These are phyloP conservation scores for Austroboletus eburneus DNA, from an alignment of 768 basidiomycete species.

Conservation along the genomic window DNA sequence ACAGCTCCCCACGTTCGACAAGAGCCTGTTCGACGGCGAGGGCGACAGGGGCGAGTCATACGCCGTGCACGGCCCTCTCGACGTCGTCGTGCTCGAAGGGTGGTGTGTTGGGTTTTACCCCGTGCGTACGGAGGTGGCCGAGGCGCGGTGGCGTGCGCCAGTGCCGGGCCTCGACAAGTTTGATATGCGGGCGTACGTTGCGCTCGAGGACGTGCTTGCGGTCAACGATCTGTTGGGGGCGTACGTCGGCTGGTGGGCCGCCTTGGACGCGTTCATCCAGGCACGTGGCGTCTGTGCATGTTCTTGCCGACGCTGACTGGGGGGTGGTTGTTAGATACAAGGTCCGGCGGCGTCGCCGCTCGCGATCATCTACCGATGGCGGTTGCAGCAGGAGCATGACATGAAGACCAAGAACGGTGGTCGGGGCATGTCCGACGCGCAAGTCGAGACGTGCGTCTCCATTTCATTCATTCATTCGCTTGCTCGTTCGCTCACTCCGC, in stretches of 20 bases:
- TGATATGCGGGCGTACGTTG: slow-evolving; percentile 34
- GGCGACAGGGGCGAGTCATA: slow-evolving; percentile 65
- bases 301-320: slow-evolving; percentile 4
- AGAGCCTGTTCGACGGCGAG: slow-evolving; percentile 73
- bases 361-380: slow-evolving; percentile 77
- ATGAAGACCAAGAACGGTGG: slow-evolving; percentile 88
- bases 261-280: slow-evolving; percentile 75
- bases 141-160: slow-evolving; percentile 44
- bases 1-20: slow-evolving; percentile 80
- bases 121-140: slow-evolving; percentile 46
- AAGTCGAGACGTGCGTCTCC: slow-evolving; percentile 52
- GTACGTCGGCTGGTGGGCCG: slow-evolving; percentile 67
- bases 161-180: slow-evolving; percentile 27
- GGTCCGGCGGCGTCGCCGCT: slow-evolving; percentile 35
- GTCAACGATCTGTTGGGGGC: slow-evolving; percentile 58
- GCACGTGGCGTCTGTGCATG: slow-evolving; percentile 34
- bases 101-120: slow-evolving; percentile 93
- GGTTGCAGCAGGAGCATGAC: slow-evolving; percentile 81
- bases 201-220: slow-evolving; percentile 51
- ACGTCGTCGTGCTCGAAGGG: slow-evolving; percentile 91
- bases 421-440: slow-evolving; percentile 79
- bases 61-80: slow-evolving; percentile 49
- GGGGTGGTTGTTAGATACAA: slow-evolving; percentile 31
- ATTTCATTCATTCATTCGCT: background rate
- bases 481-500: background rate